Conservation (phyloP, 2,329 filamentous ascomycete genomes). For the Geoglossum cookeanum region DNA sequence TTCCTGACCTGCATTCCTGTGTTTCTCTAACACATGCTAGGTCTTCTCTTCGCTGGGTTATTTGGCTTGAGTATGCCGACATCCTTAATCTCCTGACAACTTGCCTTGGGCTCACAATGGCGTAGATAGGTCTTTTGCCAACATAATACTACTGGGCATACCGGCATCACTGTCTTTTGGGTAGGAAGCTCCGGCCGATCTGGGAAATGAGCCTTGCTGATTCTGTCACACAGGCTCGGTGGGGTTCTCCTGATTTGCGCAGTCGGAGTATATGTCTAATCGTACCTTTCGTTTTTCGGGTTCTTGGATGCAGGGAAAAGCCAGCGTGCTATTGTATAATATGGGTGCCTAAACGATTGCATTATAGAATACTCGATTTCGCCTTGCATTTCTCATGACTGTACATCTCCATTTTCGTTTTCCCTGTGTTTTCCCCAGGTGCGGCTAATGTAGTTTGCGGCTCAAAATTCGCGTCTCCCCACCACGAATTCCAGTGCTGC, state of each 20-base stretch:
- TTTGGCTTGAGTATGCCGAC: constrained; percentile 61
- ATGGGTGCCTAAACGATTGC: background rate
- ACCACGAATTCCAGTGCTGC: background rate
- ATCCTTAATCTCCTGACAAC: background rate
- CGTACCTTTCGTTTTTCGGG: background rate
- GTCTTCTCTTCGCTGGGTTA: constrained; percentile 50
- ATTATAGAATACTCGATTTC: background rate
- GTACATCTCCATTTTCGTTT: constrained; percentile 2
- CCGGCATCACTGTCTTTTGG: constrained; percentile 79
- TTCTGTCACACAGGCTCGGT: constrained; percentile 45
- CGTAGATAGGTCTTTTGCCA: constrained; percentile 63
- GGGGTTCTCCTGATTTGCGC: constrained; percentile 98
- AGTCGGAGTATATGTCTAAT: constrained; percentile 86
- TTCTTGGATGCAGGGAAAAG: background rate
- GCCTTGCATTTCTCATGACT: background rate
- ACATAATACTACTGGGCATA: constrained; percentile 57
- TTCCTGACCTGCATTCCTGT: background rate
- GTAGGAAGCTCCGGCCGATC: constrained; percentile 35
- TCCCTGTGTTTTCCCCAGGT: background rate
- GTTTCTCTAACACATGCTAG: constrained; percentile 18
- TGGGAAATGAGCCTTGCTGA: constrained; percentile 5
- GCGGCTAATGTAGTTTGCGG: background rate
- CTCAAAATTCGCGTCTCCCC: constrained; percentile 1
- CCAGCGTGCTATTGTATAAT: background rate
- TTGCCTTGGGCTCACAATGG: background rate